Base-by-base conservation (phyloP, 371 early-diverging fungal species). In the Parasitella parasitica region DNA sequence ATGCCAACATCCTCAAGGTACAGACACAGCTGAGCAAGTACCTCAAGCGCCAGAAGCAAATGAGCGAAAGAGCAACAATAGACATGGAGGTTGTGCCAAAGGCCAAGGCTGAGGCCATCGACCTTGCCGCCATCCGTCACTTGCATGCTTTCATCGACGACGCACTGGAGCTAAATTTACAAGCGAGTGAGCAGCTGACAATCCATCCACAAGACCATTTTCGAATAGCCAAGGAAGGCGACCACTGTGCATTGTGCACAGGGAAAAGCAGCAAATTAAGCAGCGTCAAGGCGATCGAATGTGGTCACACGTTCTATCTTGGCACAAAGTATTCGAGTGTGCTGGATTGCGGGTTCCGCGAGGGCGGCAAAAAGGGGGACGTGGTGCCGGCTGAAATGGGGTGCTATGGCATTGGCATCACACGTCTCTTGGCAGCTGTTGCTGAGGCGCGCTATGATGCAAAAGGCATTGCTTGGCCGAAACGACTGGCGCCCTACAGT, bases 291-390 rank as follows among this genome's bases (percentile, higher is more conserved):
- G 94, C 93, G 0, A 94, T 95, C 46, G 97, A 96, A 67, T 89
- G 94, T 1, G 97, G 89, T 0, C 97, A 96, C 59, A 92, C 94
- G 0, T 96, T 96, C 67, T 86, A 91, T 57, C 78, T 96, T n/a
- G 96, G 95, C 12, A 92, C 90, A 15, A 89, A 87, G 64, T 96
- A 95, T 71, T 94, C 95, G 2, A 53, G 64, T 12, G 77, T 82
- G 1, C 67, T 96, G 38, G 77, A 81, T 15, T 92, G 95, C 13
- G 73, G 65, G 0, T 87, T 86, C 63, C 57, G 60, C 28, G 73
- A 79, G 0, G 63, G 60, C 2, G 63, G 70, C 46, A 48, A 61
- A 6, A 59, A 58, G 20, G 53, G 66, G 24, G 59, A 67, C 1
- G 70, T 63, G 26, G 61, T 70, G 3, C 86, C 86, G 22, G 86